These are phyloP conservation scores for Panicum hallii DNA, from an alignment of 202 grass and related monocot species.

Conservation along the genomic window DNA sequence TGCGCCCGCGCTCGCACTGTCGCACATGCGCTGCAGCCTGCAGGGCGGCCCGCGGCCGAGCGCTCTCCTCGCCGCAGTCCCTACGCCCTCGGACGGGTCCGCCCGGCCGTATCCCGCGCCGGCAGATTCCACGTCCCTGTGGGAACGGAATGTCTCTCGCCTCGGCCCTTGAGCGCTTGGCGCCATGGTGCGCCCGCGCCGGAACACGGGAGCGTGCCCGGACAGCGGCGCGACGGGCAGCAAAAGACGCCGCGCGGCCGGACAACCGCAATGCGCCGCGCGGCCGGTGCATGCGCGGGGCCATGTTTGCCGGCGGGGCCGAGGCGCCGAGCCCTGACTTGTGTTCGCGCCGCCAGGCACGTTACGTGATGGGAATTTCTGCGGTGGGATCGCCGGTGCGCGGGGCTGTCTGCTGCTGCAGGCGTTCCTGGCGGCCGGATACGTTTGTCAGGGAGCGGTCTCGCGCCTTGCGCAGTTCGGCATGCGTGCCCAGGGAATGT, in stretches of 20 bases:
- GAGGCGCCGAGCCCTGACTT: background rate
- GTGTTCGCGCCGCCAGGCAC: background rate
- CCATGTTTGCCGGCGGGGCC: background rate
- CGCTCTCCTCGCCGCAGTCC: slow-evolving; percentile 16
- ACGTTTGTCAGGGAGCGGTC: slow-evolving; percentile 32
- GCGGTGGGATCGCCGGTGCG: background rate
- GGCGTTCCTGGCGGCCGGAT: background rate
- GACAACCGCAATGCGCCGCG: background rate
- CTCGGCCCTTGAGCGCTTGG: background rate
- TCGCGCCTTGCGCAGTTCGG: background rate
- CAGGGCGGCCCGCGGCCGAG: background rate
- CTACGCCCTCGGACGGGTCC: slow-evolving; percentile 39
- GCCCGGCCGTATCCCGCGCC: slow-evolving; percentile 2
- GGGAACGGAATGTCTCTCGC: background rate
- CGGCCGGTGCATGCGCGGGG: slow-evolving; percentile 36
- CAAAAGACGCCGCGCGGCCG: background rate
- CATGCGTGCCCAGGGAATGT: background rate
- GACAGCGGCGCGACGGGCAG: background rate
- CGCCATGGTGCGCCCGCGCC: background rate
- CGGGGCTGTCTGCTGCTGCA: background rate
- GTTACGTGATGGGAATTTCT: no score
- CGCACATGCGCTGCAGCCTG: slow-evolving; percentile 4
- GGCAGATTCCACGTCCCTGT: slow-evolving; percentile 37
- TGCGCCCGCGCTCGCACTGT: background rate
- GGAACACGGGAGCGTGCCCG: background rate